Evolutionary conservation across 768 basidiomycete genomes (phyloP), one percentile per base, ranked within the genome.

Genomic region (Phylloporus scabripes): DNA sequence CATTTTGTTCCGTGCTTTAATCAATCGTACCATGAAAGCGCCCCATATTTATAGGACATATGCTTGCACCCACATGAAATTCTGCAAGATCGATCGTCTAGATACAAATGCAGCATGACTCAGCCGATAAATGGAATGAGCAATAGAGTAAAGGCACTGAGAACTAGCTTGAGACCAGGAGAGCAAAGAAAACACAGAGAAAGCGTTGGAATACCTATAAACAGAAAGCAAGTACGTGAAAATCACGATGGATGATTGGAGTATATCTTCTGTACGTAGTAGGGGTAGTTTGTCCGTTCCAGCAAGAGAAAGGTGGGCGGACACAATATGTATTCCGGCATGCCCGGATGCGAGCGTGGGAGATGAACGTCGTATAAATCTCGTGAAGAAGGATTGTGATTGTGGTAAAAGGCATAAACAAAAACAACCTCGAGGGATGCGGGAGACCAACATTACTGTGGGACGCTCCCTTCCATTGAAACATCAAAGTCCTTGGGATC

Each of bases 401-500:
- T 14, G 41, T 21, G 39, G 39, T 32, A 50, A 50, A 34, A 18
- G 23, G 18, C 32, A 41, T 29, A 40, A 44, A 42, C 18, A 32
- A 38, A 29, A 37, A 34, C 10, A 29, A 24, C 26, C 26, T 28
- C 26, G 26, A 28, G 5, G 28, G 11, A 37, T 31, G 33, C 18
- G 36, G 23, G n/a, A 31, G 46, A n/a, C 17, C 9, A 12, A 42
- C 37, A 45, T 64, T 45, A 66, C 48, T 53, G 48, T 17, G 40
- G 26, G 18, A 41, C 5, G 42, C 46, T 45, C 9, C 49, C 50
- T 33, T 64, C 57, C 65, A 53, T 56, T 36, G 55, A 45, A 26
- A 67, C 32, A 46, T 64, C 52, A 61, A 85, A 83, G 34, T 71
- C 72, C 54, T 82, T 78, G 21, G 75, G 73, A 60, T 87, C 82